These are phyloP conservation scores for Phytopythium mirpurense DNA, from an alignment of 352 stramenopile genomes.

Conservation along the genomic window DNA sequence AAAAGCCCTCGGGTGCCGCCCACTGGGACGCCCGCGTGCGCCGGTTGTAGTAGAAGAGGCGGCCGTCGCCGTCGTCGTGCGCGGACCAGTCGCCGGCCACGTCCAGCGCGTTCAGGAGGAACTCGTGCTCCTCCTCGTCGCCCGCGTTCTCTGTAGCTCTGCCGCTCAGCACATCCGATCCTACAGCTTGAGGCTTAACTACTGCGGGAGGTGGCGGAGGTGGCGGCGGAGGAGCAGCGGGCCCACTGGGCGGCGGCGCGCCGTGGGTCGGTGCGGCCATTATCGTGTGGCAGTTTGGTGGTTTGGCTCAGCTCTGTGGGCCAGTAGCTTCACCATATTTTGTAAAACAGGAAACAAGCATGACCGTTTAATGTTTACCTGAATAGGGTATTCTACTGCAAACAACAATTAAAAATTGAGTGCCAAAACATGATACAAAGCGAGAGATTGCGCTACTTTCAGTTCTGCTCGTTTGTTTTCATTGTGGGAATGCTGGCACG, in stretches of 20 bases:
- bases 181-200: neutral
- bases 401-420: no score
- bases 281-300: neutral
- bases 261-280: neutral
- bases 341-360: neutral
- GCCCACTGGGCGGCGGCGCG: neutral
- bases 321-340: neutral
- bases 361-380: no score
- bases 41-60: constrained; percentile 74
- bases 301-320: no score
- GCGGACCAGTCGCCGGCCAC: constrained; percentile 61
- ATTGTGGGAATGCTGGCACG: neutral
- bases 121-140: constrained; percentile 23
- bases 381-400: no score
- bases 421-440: no score
- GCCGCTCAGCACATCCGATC: no score
- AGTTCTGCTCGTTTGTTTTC: no score
- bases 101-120: constrained; percentile 46
- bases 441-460: no score
- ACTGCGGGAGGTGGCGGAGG: constrained; percentile 1
- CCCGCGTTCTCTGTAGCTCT: constrained; percentile 1
- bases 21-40: constrained; percentile 47
- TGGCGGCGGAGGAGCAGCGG: neutral
- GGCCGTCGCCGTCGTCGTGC: constrained; percentile 65
- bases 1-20: constrained; percentile 42